These are phyloP conservation scores for Chloranthus sessilifolius DNA, from an alignment of 164 flowering plant genomes.

Conservation along the genomic window DNA sequence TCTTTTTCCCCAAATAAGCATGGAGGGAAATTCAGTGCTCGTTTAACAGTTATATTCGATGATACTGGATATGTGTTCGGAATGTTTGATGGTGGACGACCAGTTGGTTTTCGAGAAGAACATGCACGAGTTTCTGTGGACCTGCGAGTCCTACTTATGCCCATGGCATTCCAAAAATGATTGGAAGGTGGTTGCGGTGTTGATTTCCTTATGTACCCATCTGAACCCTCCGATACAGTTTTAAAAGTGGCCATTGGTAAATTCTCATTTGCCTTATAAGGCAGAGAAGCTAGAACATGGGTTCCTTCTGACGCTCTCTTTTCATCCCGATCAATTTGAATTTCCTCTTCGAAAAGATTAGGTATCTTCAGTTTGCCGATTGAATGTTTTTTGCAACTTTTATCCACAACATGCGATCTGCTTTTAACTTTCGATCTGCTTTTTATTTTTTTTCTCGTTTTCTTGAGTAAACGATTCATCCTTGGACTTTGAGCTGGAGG, in stretches of 20 bases:
- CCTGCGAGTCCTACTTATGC: not conserved
- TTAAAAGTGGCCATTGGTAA: conserved; percentile 8
- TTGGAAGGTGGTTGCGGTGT: conserved; percentile 4
- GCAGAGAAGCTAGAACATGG: conserved; percentile 3
- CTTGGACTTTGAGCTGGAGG: conserved; percentile 18
- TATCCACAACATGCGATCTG: conserved; percentile 6
- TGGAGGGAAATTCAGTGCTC: not conserved
- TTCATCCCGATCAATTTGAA: conserved; percentile 13
- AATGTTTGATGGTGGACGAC: conserved; percentile 6
- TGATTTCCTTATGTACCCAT: conserved; percentile 7
- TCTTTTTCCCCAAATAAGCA: not conserved
- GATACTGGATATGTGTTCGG: not conserved
- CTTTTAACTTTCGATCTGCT: conserved; percentile 1
- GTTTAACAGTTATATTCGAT: not conserved
- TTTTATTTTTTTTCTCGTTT: conserved; percentile 7
- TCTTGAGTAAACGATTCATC: conserved; percentile 16
- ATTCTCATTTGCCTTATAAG: conserved; percentile 8
- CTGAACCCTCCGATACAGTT: conserved; percentile 13
- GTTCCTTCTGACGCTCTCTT: not conserved
- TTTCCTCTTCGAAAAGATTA: conserved; percentile 12
- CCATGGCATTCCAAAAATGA: conserved; percentile 2
- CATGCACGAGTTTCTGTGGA: not conserved
- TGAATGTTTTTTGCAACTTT: conserved; percentile 11
- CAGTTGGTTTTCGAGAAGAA: conserved; percentile 7
- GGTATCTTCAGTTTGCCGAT: conserved; percentile 21